A percentile compares a stretch with the other conserved stretches of the same genome.
Conservation (phyloP, 805 yeast genomes). For the Kregervanrija fluxuum region DNA sequence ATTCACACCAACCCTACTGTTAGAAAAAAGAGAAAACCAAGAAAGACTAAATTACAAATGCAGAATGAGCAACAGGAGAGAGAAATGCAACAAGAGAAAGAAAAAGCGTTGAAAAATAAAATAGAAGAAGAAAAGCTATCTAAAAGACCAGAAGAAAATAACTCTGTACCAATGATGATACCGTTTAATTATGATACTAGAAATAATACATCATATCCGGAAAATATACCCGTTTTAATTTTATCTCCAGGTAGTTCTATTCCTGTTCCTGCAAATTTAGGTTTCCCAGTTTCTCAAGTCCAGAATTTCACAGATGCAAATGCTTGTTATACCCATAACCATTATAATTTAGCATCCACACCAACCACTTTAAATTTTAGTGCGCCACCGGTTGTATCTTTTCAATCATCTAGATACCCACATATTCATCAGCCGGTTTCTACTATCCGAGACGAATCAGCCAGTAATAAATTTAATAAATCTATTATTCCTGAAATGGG, state of each 20-base stretch:
- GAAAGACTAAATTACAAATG: constrained; percentile 11
- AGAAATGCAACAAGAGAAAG: constrained; percentile 9
- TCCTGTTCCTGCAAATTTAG: constrained; percentile 13
- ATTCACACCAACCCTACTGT: constrained; percentile 69
- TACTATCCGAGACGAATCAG: too few relatives aligned
- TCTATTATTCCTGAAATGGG: too few relatives aligned
- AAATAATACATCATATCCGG: constrained; percentile 26
- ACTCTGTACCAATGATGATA: constrained; percentile 14
- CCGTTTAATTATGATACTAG: constrained; percentile 26
- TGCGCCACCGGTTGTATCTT: too few relatives aligned
- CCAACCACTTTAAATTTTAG: too few relatives aligned
- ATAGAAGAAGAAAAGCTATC: background rate
- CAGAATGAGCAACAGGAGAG: constrained; percentile 7
- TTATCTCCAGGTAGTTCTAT: constrained; percentile 19
- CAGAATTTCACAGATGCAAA: too few relatives aligned
- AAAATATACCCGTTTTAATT: constrained; percentile 25
- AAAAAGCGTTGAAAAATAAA: background rate
- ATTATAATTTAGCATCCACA: too few relatives aligned
- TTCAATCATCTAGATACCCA: too few relatives aligned
- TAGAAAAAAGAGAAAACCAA: constrained; percentile 40
- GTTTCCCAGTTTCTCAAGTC: constrained; percentile 6
- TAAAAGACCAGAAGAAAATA: constrained; percentile 4
- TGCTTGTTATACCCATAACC: too few relatives aligned
- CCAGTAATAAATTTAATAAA: too few relatives aligned
- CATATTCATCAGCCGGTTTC: too few relatives aligned